These are phyloP conservation scores for Colletotrichum salicis DNA, from an alignment of 2,329 filamentous ascomycete genomes.

Conservation along the genomic window DNA sequence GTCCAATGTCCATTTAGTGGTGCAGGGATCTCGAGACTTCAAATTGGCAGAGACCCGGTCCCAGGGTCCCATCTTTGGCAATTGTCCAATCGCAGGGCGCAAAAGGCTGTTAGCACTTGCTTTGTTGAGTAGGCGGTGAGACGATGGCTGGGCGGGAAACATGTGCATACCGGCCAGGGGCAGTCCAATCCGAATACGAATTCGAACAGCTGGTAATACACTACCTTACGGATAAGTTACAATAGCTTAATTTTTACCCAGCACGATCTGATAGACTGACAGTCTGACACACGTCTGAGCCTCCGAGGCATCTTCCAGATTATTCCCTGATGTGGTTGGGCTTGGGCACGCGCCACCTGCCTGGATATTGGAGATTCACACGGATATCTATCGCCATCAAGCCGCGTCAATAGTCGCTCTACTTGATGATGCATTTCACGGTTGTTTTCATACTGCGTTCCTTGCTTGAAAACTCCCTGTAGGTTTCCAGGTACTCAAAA, in stretches of 20 bases:
- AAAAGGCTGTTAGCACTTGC: not conserved
- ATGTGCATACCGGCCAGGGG: not conserved
- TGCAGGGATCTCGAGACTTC: not conserved
- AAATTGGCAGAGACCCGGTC: not conserved
- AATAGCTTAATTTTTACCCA: no score
- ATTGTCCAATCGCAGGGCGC: slow-evolving; percentile 19
- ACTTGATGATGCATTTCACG: not conserved
- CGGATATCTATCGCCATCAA: not conserved
- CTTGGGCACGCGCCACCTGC: not conserved
- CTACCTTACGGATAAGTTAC: no score
- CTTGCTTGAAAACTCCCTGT: no score
- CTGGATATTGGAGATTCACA: not conserved
- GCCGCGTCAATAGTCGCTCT: not conserved
- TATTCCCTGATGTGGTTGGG: not conserved
- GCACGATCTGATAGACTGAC: no score
- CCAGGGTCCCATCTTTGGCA: not conserved
- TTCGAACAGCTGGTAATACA: not conserved
- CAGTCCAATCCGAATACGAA: slow-evolving; percentile 30
- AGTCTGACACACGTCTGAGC: not conserved
- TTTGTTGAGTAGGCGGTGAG: slow-evolving; percentile 22
- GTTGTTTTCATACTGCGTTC: no score
- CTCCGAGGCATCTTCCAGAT: not conserved
- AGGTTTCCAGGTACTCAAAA: no score
- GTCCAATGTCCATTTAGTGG: not conserved
- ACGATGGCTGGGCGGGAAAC: not conserved